These are phyloP conservation scores for Eimeria falciformis DNA, from an alignment of 169 alveolate genomes.

Conservation along the genomic window DNA sequence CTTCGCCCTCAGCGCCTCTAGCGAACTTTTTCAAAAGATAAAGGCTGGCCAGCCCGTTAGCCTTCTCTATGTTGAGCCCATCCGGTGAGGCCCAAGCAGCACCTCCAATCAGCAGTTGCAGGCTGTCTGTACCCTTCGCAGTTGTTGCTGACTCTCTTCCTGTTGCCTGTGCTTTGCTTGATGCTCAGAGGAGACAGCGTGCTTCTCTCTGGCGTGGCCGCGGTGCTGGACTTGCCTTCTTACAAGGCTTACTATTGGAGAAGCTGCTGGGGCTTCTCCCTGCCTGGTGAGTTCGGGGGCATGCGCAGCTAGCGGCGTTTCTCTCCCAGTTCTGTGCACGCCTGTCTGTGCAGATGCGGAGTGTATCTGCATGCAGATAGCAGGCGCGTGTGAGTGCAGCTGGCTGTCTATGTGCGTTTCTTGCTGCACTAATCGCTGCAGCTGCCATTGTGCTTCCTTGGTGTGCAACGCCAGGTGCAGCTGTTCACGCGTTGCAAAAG, in stretches of 20 bases:
- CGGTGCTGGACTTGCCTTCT: conserved; percentile 2
- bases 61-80: conserved; percentile 19
- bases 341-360: not conserved
- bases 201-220: conserved; percentile 36
- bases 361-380: not conserved
- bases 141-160: not conserved
- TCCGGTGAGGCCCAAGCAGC: too few species aligned
- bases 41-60: conserved; percentile 10
- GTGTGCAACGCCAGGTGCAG: too few species aligned
- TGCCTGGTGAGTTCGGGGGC: conserved; percentile 4
- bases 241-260: conserved; percentile 49
- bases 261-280: not conserved
- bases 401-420: not conserved
- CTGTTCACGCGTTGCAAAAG: too few species aligned
- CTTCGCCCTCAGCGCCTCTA: conserved; percentile 47
- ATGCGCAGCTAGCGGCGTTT: not conserved
- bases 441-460: too few species aligned
- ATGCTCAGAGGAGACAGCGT: conserved; percentile 36
- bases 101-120: too few species aligned
- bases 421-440: not conserved
- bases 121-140: too few species aligned
- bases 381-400: not conserved
- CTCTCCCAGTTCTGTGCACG: not conserved
- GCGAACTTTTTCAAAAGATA: not conserved
- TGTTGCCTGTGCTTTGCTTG: not conserved